Base-by-base conservation (phyloP, 805 yeast species). In the Saccharomycopsis capsularis region DNA sequence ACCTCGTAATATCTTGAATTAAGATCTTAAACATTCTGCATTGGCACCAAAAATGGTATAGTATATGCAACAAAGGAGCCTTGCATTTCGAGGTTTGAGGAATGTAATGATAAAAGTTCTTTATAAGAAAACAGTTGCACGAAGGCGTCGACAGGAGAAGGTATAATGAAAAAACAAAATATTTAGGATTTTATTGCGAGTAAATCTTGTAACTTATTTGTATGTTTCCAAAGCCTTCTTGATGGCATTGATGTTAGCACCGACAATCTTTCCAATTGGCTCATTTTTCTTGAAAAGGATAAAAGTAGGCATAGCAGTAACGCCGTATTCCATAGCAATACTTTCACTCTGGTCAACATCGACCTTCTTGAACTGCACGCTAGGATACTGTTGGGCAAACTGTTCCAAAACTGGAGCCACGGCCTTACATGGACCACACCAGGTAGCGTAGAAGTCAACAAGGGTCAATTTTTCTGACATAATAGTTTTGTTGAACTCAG, bases 371-470 rank as follows among this genome's bases (percentile, higher is more conserved):
- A 84, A 85, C 47, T 71, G 72, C 1, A 79, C 85, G 50, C 71
- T 72, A 6, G 64, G 61, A 49, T 71, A 68, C 36, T 69, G 64
- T 6, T 59, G 51, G 24, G 67, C 58, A 44, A 67, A 63, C 48
- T 69, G 67, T 19, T 73, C 72, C 40, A 80, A 61, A 19, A 76
- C 62, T 15, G 88, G 88, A 2, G 82, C 71, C 57, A 82, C 73
- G n/a, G 82, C 82, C 57, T 77, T 79, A 58, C 88, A 82, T n/a
- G 88, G 88, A 5, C 82, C 86, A 63, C 88, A 82, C 88, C 88
- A 82, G 9, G 79, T 74, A 29, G 88, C 87, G 63, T 73, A 79
- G 61, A 81, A 82, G 60, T 82, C 87, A 44, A 81, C 74, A 2
- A 81, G 67, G 1, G 81, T 68, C 34, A 76, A 61, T 49, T 74